Evolutionary conservation across 345 rosid species (phyloP).

Genomic region (Aethionema arabicum): DNA sequence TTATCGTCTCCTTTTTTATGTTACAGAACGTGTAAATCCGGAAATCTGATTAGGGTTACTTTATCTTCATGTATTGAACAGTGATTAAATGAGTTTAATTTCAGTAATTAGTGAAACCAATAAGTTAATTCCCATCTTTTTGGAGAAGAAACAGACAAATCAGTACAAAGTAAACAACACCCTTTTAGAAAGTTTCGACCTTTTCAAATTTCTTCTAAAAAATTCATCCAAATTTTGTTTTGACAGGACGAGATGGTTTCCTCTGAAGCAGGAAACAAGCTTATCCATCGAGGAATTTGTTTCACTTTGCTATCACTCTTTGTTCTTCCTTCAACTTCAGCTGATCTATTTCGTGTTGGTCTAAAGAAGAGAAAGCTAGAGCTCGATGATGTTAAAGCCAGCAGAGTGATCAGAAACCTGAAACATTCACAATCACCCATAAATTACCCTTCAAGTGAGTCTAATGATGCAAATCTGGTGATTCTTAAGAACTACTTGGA

Average conservation of each 20-base stretch:
- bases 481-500: constrained; percentile 72
- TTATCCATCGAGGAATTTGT: constrained; percentile 36
- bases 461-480: constrained; percentile 40
- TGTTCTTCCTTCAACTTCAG: constrained; percentile 50
- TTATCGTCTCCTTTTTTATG: too few relatives aligned
- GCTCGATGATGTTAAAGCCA: constrained; percentile 41
- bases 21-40: too few relatives aligned
- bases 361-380: constrained; percentile 64
- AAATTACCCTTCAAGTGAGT: constrained; percentile 12
- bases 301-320: constrained; percentile 46
- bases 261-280: constrained; percentile 39
- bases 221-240: too few relatives aligned
- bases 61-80: neutral
- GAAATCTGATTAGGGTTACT: too few relatives aligned
- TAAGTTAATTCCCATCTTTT: neutral
- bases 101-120: neutral
- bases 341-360: constrained; percentile 52
- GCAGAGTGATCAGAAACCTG: constrained; percentile 42
- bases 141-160: too few relatives aligned
- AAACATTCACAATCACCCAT: constrained; percentile 14
- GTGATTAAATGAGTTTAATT: constrained; percentile 2
- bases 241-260: constrained; percentile 23
- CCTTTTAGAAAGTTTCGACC: too few relatives aligned
- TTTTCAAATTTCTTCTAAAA: too few relatives aligned
- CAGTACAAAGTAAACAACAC: too few relatives aligned